These are phyloP conservation scores for Cordyceps cicadae DNA, from an alignment of 2,329 filamentous ascomycete species.

Conservation along the genomic window DNA sequence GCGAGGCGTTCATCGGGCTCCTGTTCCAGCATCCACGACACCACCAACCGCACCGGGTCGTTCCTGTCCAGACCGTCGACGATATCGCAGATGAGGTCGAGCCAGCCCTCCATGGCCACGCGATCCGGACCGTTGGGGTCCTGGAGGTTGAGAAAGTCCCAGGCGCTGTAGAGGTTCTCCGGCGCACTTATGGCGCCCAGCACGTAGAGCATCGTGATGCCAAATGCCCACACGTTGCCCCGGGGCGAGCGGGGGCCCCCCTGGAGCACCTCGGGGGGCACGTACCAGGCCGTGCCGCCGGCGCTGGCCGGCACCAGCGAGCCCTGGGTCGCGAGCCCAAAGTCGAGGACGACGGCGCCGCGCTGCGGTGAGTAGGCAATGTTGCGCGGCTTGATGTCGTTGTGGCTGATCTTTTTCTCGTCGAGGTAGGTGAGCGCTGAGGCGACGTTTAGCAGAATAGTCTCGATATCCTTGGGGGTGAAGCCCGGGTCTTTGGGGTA, in stretches of 20 bases:
- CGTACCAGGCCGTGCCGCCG: slow-evolving; percentile 9
- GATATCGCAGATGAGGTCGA: neutral
- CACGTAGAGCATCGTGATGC: slow-evolving; percentile 14
- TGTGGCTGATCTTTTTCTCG: slow-evolving; percentile 9
- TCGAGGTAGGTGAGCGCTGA: slow-evolving; percentile 12
- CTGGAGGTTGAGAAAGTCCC: neutral
- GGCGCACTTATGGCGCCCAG: slow-evolving; percentile 1
- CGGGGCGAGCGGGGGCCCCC: neutral
- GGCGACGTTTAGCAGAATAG: neutral
- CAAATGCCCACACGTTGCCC: slow-evolving; percentile 13
- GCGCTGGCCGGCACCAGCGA: slow-evolving; percentile 22
- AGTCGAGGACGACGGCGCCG: slow-evolving; percentile 13
- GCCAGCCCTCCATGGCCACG: neutral
- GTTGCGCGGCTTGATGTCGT: slow-evolving; percentile 16
- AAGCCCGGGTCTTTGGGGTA: neutral
- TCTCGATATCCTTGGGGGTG: neutral
- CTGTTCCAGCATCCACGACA: slow-evolving; percentile 1
- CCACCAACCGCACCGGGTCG: neutral
- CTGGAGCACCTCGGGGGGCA: neutral
- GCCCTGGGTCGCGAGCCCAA: slow-evolving; percentile 12
- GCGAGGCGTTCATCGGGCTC: neutral
- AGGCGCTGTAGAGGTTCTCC: neutral
- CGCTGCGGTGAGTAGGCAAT: slow-evolving; percentile 13
- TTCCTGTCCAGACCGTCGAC: neutral
- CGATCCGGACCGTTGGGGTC: neutral